Conservation (phyloP, 176 grass and related monocot genomes). For the Coix lacrymajobi region DNA sequence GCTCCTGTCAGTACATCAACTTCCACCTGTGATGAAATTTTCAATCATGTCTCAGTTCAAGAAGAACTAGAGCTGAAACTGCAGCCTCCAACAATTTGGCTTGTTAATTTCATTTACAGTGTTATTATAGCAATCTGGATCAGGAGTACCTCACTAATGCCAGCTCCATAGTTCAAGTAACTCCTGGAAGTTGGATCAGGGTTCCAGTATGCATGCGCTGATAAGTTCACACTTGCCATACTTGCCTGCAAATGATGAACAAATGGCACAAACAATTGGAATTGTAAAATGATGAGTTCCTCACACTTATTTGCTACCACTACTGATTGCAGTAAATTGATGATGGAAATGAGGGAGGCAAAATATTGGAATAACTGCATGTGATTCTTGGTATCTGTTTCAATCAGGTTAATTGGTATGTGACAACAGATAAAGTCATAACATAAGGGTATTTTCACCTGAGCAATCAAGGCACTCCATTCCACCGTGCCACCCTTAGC, state of each 20-base stretch:
- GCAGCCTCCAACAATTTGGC: background rate
- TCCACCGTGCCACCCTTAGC: constrained; percentile 28
- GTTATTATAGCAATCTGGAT: background rate
- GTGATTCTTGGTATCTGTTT: background rate
- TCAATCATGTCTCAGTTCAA: background rate
- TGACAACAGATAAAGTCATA: background rate
- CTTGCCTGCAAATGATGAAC: constrained; percentile 49
- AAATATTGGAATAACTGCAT: background rate
- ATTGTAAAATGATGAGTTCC: background rate
- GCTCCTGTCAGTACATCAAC: constrained; percentile 75
- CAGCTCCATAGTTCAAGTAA: constrained; percentile 82
- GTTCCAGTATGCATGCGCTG: constrained; percentile 50
- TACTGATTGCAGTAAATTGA: background rate
- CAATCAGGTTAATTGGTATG: background rate
- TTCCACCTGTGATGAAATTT: constrained; percentile 50
- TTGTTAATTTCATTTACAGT: background rate
- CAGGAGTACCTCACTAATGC: constrained; percentile 49
- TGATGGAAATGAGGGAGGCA: background rate
- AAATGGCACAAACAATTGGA: background rate
- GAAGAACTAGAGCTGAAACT: background rate
- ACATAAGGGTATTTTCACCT: constrained; percentile 31
- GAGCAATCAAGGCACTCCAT: constrained; percentile 54
- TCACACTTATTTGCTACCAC: too few species aligned
- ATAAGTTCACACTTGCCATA: constrained; percentile 46
- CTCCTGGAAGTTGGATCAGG: constrained; percentile 32